These are phyloP conservation scores for Puccinia coronata DNA, from an alignment of 1,284 basidiomycete genomes.

Conservation along the genomic window DNA sequence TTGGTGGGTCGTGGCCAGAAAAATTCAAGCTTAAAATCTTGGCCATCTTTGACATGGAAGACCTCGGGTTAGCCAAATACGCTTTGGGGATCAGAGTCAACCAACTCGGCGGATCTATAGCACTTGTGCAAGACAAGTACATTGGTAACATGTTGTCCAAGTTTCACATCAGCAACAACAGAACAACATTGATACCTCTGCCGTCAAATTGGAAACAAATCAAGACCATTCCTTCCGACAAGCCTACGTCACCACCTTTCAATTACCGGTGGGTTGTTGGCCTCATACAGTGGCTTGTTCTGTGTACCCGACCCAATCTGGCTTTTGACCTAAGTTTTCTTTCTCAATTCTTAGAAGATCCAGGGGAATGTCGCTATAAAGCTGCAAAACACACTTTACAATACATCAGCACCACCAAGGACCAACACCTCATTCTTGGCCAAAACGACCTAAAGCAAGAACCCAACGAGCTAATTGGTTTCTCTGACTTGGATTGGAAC, in stretches of 20 bases:
- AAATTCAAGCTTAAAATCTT: background rate
- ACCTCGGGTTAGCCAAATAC: background rate
- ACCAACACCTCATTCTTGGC: background rate
- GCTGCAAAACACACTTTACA: background rate
- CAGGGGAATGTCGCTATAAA: background rate
- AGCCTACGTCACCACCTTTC: background rate
- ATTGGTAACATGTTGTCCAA: background rate
- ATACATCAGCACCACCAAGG: too few relatives aligned
- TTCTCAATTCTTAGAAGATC: conserved; percentile 1
- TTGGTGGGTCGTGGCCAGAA: background rate
- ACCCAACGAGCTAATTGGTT: too few relatives aligned
- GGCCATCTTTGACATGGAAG: conserved; percentile 9
- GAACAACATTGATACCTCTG: background rate
- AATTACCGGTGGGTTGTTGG: too few relatives aligned
- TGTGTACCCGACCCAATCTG: background rate
- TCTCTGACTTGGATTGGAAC: too few relatives aligned
- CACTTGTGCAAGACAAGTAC: conserved; percentile 8
- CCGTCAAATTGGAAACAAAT: conserved; percentile 11
- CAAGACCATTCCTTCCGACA: background rate
- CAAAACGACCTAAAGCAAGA: too few relatives aligned
- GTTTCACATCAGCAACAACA: background rate
- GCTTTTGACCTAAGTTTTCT: background rate
- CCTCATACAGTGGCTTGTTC: background rate
- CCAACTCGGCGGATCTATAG: background rate
- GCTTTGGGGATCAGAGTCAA: background rate